Evolutionary conservation across 345 rosid species (phyloP).

Genomic region (Syzygium oleosum): DNA sequence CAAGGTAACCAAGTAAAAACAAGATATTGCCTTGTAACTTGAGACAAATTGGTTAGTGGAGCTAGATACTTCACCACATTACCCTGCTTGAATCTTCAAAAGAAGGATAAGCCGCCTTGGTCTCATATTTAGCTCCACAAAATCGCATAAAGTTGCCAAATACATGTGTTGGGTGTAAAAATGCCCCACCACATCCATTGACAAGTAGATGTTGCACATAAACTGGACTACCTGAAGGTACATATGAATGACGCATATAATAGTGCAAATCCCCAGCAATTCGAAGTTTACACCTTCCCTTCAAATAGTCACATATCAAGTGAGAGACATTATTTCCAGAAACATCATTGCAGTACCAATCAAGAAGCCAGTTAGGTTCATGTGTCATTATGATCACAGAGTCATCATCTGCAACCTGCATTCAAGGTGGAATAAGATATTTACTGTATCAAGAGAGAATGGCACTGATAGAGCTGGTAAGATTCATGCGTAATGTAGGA

Average conservation of each 20-base stretch:
- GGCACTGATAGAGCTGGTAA: neutral
- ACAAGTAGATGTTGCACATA: slow-evolving; percentile 87
- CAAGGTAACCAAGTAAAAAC: slow-evolving; percentile 4
- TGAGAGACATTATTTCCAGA: slow-evolving; percentile 83
- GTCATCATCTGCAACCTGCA: slow-evolving; percentile 67
- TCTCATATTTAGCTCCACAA: slow-evolving; percentile 57
- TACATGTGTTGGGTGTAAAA: slow-evolving; percentile 97
- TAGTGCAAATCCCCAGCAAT: slow-evolving; percentile 97
- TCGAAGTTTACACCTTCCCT: slow-evolving; percentile 89
- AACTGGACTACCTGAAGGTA: slow-evolving; percentile 66
- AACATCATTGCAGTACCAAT: slow-evolving; percentile 77
- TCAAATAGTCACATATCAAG: slow-evolving; percentile 68
- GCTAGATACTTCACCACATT: neutral
- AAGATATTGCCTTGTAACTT: neutral
- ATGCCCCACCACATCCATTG: slow-evolving; percentile 98
- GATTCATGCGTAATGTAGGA: neutral
- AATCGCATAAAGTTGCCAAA: slow-evolving; percentile 58
- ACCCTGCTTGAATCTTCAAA: slow-evolving; percentile 98
- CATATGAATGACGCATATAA: slow-evolving; percentile 89
- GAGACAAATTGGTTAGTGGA: neutral
- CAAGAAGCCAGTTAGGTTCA: slow-evolving; percentile 98
- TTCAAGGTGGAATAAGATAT: neutral
- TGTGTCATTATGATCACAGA: slow-evolving; percentile 84
- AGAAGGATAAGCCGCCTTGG: slow-evolving; percentile 88
- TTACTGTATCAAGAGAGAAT: neutral